A percentile compares a stretch with the other conserved stretches of the same genome.
Conservation (phyloP, 352 stramenopile species). For the Phytophthora crassamura region DNA sequence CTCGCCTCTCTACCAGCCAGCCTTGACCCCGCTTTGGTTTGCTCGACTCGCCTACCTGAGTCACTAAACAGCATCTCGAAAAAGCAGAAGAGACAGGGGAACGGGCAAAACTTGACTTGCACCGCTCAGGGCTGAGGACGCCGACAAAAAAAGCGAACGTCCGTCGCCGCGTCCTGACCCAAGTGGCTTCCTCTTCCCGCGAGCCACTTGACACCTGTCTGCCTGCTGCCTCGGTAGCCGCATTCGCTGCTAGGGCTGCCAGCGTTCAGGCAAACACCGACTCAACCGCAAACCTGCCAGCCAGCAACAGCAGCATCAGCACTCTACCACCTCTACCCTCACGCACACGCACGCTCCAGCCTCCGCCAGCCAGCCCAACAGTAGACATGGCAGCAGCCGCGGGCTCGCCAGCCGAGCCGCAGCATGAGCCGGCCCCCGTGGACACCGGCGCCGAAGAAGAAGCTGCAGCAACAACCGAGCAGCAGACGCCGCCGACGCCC, state of each 20-base stretch:
- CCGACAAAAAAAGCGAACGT: conserved; percentile 48
- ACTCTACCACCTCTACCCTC: neutral
- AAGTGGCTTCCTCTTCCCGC: conserved; percentile 43
- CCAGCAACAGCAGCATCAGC: conserved; percentile 19
- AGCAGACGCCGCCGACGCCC: conserved; percentile 20
- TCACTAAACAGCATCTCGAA: conserved; percentile 42
- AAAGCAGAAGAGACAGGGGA: conserved; percentile 43
- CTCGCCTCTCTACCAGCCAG: conserved; percentile 40
- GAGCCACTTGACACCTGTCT: conserved; percentile 31
- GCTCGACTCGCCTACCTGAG: conserved; percentile 2
- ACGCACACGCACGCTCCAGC: conserved; percentile 5
- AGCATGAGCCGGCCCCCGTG: conserved; percentile 35
- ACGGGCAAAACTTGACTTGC: conserved; percentile 13
- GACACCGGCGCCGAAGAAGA: conserved; percentile 23
- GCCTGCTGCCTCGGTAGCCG: conserved; percentile 22
- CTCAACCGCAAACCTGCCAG: conserved; percentile 23
- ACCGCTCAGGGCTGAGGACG: conserved; percentile 30
- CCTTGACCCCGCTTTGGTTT: conserved; percentile 4
- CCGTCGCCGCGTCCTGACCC: conserved; percentile 39
- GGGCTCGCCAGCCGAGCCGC: conserved; percentile 36
- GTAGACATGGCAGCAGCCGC: conserved; percentile 39
- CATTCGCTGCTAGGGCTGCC: conserved; percentile 33
- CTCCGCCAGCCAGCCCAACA: conserved; percentile 4
- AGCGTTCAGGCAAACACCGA: conserved; percentile 20
- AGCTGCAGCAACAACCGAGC: conserved; percentile 13